Conservation (phyloP, 305 asterid genomes). For the Petunia hybrid region DNA sequence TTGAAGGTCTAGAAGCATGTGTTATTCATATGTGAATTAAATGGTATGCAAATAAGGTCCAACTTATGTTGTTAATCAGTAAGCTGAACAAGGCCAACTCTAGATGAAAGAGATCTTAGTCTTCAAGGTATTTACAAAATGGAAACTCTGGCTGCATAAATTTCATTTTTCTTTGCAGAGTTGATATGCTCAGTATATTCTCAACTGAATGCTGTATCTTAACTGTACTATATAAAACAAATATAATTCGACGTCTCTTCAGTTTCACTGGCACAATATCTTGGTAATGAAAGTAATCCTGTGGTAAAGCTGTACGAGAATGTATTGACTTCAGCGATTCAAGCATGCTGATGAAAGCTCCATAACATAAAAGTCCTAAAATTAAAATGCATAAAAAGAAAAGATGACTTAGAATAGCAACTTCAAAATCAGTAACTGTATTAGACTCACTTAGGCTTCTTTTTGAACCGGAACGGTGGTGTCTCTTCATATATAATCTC, state of each 20-base stretch:
- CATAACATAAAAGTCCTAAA: background rate
- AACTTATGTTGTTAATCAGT: conserved; percentile 21
- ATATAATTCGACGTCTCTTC: conserved; percentile 7
- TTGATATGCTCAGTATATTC: conserved; percentile 5
- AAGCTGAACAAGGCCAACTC: conserved; percentile 27
- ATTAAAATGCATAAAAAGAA: background rate
- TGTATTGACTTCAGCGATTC: conserved; percentile 1
- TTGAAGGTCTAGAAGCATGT: conserved; percentile 26
- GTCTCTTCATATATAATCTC: conserved; percentile 59
- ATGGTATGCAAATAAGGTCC: conserved; percentile 6
- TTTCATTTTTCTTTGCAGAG: conserved; percentile 25
- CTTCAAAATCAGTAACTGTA: conserved; percentile 28
- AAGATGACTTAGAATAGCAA: conserved; percentile 4
- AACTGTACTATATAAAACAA: background rate
- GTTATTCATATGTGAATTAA: background rate
- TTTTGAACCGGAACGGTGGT: conserved; percentile 53
- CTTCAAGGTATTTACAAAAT: conserved; percentile 1
- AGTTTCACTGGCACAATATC: conserved; percentile 10
- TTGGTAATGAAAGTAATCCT: conserved; percentile 2
- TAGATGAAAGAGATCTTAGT: conserved; percentile 22
- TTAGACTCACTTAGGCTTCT: conserved; percentile 71
- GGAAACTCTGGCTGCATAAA: conserved; percentile 13
- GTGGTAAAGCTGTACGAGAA: conserved; percentile 14
- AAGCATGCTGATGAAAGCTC: background rate
- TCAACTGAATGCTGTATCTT: conserved; percentile 25